Evolutionary conservation across 805 yeast species (phyloP).

Genomic region (Tetrapisispora namnaoensis): DNA sequence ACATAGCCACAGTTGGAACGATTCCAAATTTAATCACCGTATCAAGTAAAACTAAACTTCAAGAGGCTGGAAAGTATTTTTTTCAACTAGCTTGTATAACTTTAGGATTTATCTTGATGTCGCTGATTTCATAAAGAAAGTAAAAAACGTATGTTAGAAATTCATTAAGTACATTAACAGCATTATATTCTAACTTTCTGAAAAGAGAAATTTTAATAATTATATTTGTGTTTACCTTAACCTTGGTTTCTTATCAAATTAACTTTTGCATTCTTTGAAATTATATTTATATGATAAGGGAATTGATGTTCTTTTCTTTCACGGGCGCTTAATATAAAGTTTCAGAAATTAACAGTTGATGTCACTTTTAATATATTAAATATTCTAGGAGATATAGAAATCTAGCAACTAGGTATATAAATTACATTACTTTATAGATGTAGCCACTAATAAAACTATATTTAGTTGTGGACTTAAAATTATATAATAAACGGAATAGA

Average conservation of each 20-base stretch:
- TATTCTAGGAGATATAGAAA: neutral
- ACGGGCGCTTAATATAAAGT: neutral
- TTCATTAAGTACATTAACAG: neutral
- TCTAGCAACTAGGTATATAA: neutral
- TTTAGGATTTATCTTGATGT: slow-evolving; percentile 52
- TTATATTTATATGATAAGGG: neutral
- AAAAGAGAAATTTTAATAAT: too few species aligned
- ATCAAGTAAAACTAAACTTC: slow-evolving; percentile 27
- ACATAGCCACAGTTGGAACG: slow-evolving; percentile 66
- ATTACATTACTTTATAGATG: too few species aligned
- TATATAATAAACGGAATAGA: too few species aligned
- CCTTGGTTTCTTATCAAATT: too few species aligned
- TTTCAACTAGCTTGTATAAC: slow-evolving; percentile 41
- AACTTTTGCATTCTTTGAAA: neutral
- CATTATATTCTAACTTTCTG: too few species aligned
- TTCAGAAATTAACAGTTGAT: neutral
- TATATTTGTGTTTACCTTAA: too few species aligned
- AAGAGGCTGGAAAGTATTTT: slow-evolving; percentile 33
- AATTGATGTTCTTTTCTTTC: neutral
- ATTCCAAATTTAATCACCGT: slow-evolving; percentile 58
- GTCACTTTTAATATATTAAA: neutral
- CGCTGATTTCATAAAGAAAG: slow-evolving; percentile 16
- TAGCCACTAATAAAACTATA: too few species aligned
- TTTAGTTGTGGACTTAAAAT: too few species aligned
- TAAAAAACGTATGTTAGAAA: neutral